Conservation (phyloP, 2,329 filamentous ascomycete species). For the Exophiala aquamarina region DNA sequence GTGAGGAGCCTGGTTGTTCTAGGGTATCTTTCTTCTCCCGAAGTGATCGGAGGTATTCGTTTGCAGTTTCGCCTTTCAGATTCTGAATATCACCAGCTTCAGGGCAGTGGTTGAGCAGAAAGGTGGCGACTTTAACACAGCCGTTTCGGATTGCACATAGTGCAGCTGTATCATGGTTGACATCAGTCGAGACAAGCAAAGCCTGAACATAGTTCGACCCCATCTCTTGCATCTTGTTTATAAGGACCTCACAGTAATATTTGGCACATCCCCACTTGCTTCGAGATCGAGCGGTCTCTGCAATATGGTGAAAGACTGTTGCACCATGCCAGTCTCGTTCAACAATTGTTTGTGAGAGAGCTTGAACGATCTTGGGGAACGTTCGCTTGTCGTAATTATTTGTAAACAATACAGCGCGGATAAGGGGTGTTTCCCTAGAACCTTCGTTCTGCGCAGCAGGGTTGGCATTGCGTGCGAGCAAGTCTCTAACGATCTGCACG, state of each 20-base stretch:
- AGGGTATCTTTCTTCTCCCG: conserved; percentile 40
- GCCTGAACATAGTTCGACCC: conserved; percentile 74
- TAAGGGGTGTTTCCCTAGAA: conserved; percentile 88
- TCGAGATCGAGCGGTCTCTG: conserved; percentile 79
- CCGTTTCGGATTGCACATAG: conserved; percentile 82
- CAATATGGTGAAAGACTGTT: conserved; percentile 92
- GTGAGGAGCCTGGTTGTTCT: conserved; percentile 65
- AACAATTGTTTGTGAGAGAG: conserved; percentile 79
- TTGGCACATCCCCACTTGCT: conserved; percentile 85
- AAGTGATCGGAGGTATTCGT: conserved; percentile 73
- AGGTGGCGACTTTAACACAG: conserved; percentile 72
- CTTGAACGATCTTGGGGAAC: conserved; percentile 79
- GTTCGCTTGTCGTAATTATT: conserved; percentile 95
- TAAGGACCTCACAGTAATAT: conserved; percentile 89
- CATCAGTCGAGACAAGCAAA: conserved; percentile 78
- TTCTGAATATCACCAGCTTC: conserved; percentile 77
- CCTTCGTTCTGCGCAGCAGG: conserved; percentile 70
- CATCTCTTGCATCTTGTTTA: conserved; percentile 81
- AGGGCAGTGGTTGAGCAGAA: conserved; percentile 73
- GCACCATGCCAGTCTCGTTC: conserved; percentile 76
- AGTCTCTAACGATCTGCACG: conserved; percentile 82
- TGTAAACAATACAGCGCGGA: conserved; percentile 92
- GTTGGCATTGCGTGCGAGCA: conserved; percentile 77
- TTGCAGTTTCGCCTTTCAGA: conserved; percentile 75
- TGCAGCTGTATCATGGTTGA: conserved; percentile 87